phyloP scores from a whole-genome alignment of 306 rosid genomes.

The Vigna unguiculata region DNA sequence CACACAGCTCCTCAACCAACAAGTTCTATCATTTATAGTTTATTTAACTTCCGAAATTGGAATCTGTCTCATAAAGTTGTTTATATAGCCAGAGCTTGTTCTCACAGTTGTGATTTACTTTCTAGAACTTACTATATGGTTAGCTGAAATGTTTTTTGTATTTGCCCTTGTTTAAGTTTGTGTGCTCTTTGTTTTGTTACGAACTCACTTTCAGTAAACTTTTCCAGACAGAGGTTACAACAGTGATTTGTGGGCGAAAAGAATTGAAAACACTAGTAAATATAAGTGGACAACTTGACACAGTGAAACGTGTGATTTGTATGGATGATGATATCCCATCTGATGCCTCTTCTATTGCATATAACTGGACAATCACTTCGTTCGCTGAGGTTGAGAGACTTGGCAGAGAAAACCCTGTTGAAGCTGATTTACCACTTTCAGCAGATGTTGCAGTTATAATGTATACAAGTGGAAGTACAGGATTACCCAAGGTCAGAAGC shows the following conservation, averaged over 20 bases:
- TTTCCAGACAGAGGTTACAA: conserved; percentile 85
- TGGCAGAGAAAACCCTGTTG: conserved; percentile 71
- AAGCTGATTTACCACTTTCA: conserved; percentile 74
- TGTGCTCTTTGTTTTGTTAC: conserved; percentile 21
- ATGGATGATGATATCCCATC: conserved; percentile 77
- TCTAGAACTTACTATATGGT: not conserved
- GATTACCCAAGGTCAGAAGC: conserved; percentile 83
- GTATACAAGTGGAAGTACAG: conserved; percentile 97
- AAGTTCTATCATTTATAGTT: not conserved
- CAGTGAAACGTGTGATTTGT: conserved; percentile 76
- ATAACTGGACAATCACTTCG: conserved; percentile 64
- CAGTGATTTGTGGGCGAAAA: conserved; percentile 83
- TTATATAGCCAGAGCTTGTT: conserved; percentile 18
- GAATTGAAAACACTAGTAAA: conserved; percentile 73
- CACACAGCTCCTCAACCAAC: not conserved
- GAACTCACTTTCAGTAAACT: conserved; percentile 30
- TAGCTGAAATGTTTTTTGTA: conserved; percentile 3
- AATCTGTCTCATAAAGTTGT: conserved; percentile 3
- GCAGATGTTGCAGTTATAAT: conserved; percentile 88
- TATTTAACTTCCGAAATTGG: not conserved
- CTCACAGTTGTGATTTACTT: not conserved
- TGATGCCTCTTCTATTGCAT: conserved; percentile 54
- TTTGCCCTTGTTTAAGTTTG: not conserved
- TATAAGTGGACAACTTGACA: conserved; percentile 76
- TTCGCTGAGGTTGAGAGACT: conserved; percentile 67